Base-by-base conservation (phyloP, 257 asterid genomes). In the Lantana camara region DNA sequence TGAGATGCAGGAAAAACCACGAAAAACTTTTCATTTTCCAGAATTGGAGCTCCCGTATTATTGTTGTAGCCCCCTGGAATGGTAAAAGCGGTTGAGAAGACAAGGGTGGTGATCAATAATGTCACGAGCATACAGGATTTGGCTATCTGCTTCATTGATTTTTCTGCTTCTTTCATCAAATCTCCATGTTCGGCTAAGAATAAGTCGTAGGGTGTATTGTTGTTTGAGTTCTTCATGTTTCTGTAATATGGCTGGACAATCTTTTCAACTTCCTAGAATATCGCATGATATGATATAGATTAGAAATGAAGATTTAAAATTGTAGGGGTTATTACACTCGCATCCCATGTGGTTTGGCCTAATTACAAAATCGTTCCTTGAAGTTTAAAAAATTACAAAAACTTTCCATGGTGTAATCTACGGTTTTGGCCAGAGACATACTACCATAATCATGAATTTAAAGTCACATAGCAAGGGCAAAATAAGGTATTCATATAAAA, bases 31-130 rank as follows among this genome's bases (percentile, higher is more conserved):
- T 61, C 6, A 4, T 23, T 57, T 17, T 23, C 9, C 3, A 79
- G 64, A 1, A 61, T 60, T 0, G 84, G 84, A 1, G 10, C 20
- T 1, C 81, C 81, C 0, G 38, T 30, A 19, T 1, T 13, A 55
- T 54, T 64, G 68, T 64, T 24, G 71, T 72, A 75, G 32, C 84
- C 81, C 0, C 81, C 84, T 0, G 81, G 84, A 2, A 79, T 76
- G 0, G 81, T 79, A 64, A 79, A 75, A 19, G 72, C 77, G 0
- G 81, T 48, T 9, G 81, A 61, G 72, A 72, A 79, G 7, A 75
- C 81, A 1, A 79, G 77, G 1, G 79, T 72, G 34, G 76, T 75
- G 21, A 79, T 75, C 10, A 79, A 72, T 44, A 71, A 65, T 1
- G 79, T 32, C 0, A 79, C 81, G 0, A 79, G 49, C 81, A 75